These are phyloP conservation scores for Sarocladium oryzae DNA, from an alignment of 2,329 filamentous ascomycete species.

Conservation along the genomic window DNA sequence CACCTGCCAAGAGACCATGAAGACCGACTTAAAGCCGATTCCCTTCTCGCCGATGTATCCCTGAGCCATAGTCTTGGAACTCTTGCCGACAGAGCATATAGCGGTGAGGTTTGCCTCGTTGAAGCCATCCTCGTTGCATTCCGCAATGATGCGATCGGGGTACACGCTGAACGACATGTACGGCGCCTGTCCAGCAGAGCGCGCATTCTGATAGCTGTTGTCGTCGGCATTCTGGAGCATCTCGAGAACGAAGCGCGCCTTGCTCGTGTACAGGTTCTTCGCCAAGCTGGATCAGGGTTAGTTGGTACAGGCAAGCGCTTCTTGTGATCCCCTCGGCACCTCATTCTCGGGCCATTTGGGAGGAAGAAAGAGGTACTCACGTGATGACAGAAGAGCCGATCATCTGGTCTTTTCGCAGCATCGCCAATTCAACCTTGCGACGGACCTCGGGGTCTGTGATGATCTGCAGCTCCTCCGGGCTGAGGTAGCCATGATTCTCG, in stretches of 20 bases:
- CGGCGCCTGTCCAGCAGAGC: slow-evolving; percentile 15
- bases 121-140: slow-evolving; percentile 44
- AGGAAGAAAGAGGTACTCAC: neutral
- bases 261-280: slow-evolving; percentile 11
- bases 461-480: neutral
- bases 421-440: neutral
- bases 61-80: slow-evolving; percentile 32
- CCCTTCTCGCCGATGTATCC: slow-evolving; percentile 42
- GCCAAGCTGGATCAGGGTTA: slow-evolving; percentile 7
- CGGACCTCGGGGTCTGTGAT: neutral
- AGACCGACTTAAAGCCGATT: slow-evolving; percentile 43
- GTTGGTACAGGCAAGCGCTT: too few relatives aligned
- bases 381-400: slow-evolving; percentile 2
- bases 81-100: slow-evolving; percentile 36
- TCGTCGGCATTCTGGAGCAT: slow-evolving; percentile 26
- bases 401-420: neutral
- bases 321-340: too few relatives aligned
- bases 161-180: slow-evolving; percentile 27
- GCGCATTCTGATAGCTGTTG: slow-evolving; percentile 28
- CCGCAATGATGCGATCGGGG: slow-evolving; percentile 29
- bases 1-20: slow-evolving; percentile 37
- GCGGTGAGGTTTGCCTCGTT: slow-evolving; percentile 30
- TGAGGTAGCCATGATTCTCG: neutral
- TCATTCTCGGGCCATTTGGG: neutral
- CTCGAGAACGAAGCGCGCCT: slow-evolving; percentile 13